These are phyloP conservation scores for Passiflora organensis DNA, from an alignment of 345 rosid species.

Conservation along the genomic window DNA sequence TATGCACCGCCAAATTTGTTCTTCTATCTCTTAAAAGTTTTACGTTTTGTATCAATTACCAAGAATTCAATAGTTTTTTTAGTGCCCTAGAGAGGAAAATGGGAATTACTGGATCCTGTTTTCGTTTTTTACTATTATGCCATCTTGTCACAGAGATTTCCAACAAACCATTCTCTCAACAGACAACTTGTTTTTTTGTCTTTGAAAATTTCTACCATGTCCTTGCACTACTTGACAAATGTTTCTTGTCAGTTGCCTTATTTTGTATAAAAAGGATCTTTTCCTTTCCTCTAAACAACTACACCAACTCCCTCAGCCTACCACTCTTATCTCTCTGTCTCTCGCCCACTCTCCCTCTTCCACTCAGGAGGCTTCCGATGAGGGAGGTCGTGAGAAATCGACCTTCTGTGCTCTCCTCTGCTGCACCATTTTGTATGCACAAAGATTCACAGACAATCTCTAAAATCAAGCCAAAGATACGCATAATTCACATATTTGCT, in stretches of 20 bases:
- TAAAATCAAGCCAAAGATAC: slow-evolving; percentile 65
- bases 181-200: slow-evolving; percentile 22
- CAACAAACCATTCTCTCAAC: slow-evolving; percentile 6
- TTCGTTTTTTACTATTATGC: slow-evolving; percentile 16
- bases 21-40: too few species aligned
- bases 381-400: slow-evolving; percentile 32
- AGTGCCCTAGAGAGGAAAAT: too few species aligned
- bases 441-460: slow-evolving; percentile 45
- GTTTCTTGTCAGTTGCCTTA: too few species aligned
- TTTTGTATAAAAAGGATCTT: slow-evolving; percentile 15
- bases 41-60: too few species aligned
- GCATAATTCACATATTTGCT: slow-evolving; percentile 82
- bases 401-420: slow-evolving; percentile 12
- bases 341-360: too few species aligned
- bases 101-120: too few species aligned
- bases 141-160: slow-evolving; percentile 14
- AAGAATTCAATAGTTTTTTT: too few species aligned
- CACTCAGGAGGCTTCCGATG: slow-evolving; percentile 17
- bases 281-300: slow-evolving; percentile 7
- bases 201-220: not conserved
- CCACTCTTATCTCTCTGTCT: slow-evolving; percentile 12
- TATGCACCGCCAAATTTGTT: too few species aligned
- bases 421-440: slow-evolving; percentile 39
- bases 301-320: slow-evolving; percentile 25
- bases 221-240: too few species aligned